A percentile compares a stretch with the other conserved stretches of the same genome.
Conservation (phyloP, 2,329 filamentous ascomycete genomes). For the Apiospora sp. region DNA sequence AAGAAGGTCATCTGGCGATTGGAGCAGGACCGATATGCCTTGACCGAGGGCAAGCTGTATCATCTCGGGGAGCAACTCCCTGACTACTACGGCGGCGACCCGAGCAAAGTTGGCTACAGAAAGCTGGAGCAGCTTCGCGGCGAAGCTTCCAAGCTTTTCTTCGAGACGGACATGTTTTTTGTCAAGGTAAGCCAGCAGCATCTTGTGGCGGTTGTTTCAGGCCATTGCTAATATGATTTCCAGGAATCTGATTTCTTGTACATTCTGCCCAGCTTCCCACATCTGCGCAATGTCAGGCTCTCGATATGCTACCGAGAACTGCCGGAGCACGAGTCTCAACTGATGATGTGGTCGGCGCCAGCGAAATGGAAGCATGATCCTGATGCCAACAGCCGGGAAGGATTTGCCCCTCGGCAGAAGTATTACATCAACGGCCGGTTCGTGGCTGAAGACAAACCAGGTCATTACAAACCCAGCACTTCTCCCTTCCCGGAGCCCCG, state of each 20-base stretch:
- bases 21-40: conserved; percentile 63
- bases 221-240: conserved; percentile 32
- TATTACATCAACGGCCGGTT: conserved; percentile 66
- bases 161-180: conserved; percentile 70
- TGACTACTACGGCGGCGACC: conserved; percentile 58
- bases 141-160: conserved; percentile 61
- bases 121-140: conserved; percentile 55
- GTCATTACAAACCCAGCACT: conserved; percentile 55
- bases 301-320: conserved; percentile 68
- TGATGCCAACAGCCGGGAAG: conserved; percentile 57
- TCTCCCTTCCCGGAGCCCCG: conserved; percentile 63
- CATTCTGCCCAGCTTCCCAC: conserved; percentile 63
- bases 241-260: conserved; percentile 70
- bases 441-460: conserved; percentile 59
- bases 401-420: conserved; percentile 64
- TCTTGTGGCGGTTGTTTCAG: background rate
- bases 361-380: conserved; percentile 69
- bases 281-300: conserved; percentile 64
- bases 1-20: conserved; percentile 68
- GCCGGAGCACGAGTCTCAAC: conserved; percentile 57
- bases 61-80: conserved; percentile 62
- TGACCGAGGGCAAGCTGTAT: conserved; percentile 58
- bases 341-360: conserved; percentile 49
- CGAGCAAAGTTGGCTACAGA: conserved; percentile 52
- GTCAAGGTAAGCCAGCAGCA: conserved; percentile 60